phyloP scores from a whole-genome alignment of 2,329 filamentous ascomycete species.

The Leptographium lundbergii region DNA sequence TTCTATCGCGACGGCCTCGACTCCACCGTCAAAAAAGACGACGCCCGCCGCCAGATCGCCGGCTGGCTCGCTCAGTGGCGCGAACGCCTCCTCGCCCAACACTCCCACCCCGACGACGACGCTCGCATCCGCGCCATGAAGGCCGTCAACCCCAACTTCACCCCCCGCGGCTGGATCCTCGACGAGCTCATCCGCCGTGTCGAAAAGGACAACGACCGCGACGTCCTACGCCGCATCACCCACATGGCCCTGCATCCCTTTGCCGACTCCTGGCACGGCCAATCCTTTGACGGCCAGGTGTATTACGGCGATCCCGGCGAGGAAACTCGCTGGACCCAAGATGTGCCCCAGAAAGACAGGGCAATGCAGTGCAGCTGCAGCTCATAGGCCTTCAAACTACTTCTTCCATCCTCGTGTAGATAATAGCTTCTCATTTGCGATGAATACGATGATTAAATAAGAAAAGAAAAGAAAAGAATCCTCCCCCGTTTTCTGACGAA shows the following conservation, averaged over 20 bases:
- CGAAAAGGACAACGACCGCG: conserved; percentile 69
- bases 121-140: conserved; percentile 61
- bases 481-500: neutral
- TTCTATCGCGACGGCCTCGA: conserved; percentile 65
- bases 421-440: neutral
- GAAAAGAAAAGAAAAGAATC: neutral
- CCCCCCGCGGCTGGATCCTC: conserved; percentile 81
- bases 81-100: conserved; percentile 53
- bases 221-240: conserved; percentile 67
- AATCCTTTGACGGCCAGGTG: conserved; percentile 31
- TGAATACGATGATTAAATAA: neutral
- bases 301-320: conserved; percentile 53
- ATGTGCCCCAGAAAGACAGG: conserved; percentile 65
- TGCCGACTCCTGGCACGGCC: conserved; percentile 58
- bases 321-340: conserved; percentile 71
- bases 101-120: conserved; percentile 48
- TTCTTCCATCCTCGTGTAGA: neutral
- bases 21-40: conserved; percentile 27
- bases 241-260: conserved; percentile 77
- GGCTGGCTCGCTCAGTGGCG: conserved; percentile 77
- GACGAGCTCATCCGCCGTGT: conserved; percentile 87
- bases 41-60: conserved; percentile 53
- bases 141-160: conserved; percentile 80
- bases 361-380: conserved; percentile 94
- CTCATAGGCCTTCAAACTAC: conserved; percentile 39